Evolutionary conservation across 345 rosid genomes (phyloP), one percentile per base, ranked within the genome.

Genomic region (Eucalyptus virginea): DNA sequence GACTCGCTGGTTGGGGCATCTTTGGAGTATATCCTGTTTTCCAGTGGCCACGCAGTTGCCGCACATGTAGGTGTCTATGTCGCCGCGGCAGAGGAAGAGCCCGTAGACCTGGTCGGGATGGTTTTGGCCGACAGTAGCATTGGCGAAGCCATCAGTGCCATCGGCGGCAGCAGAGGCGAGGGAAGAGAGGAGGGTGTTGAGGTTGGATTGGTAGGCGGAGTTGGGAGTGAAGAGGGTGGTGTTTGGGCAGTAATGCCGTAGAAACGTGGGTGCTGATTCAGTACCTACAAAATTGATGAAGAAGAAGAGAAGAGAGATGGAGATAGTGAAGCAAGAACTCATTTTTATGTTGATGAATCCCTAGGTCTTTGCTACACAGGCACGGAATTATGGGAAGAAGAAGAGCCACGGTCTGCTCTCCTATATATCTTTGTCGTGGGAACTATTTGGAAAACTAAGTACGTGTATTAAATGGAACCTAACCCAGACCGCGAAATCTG

Each of bases 11-110:
- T 89, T 8, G 87, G 88, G 10, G 89, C 93, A 30, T 91, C 91
- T 52, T 5, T 37, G 5, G 81, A 88, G 5, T 50, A 93, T 90
- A n/a, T 86, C 87, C 10, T 65, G 81, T 11, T 58, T 54, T 86
- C 93, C 94, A 10, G 51, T 89, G 12, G 86, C 54, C 15, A 93
- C 62, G 56, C 94, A 93, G 58, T 24, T 30, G 80, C 42, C 88
- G 45, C 94, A 93, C 94, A 93, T 40, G 19, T 26, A 7, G 69
- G 69, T 26, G 65, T 65, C n/a, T 37, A 86, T 72, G 49, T 91
- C 93, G 1, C 93, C 93, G n/a, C 93, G 88, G 65, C 94, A 93
- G n/a, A 91, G 77, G 10, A 91, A 92, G 34, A 89, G 90, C 26
- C 93, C 91, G 8, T 90, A 69, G 50, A 91, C 88, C 83, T n/a